Evolutionary conservation across 23 red algal species (phyloP).

Genomic region (Gracilariopsis chorda): DNA sequence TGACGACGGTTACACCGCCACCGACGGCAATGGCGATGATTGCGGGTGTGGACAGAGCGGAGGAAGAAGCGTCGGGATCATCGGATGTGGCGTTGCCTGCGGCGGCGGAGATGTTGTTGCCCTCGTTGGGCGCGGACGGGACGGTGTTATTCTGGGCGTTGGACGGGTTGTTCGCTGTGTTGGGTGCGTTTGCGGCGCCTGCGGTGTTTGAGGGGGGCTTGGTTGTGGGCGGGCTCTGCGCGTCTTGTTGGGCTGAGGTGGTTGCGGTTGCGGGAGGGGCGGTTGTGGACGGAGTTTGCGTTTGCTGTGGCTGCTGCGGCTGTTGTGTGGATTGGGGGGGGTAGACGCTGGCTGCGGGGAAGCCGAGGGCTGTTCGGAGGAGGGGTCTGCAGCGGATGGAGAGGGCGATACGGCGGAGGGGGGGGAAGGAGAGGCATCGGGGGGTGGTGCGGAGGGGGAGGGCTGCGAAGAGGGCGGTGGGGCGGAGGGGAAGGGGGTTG

Average conservation of each 20-base stretch:
- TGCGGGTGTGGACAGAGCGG: constrained; percentile 36
- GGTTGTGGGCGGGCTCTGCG: too few species aligned
- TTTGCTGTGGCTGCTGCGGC: background rate
- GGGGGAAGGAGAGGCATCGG: background rate
- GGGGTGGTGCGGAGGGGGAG: background rate
- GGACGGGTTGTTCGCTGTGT: background rate
- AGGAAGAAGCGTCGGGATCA: background rate
- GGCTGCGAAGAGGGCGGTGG: background rate
- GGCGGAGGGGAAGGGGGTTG: background rate
- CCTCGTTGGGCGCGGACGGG: background rate
- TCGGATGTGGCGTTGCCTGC: background rate
- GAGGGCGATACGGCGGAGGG: background rate
- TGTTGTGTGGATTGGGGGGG: background rate
- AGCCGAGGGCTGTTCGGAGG: background rate
- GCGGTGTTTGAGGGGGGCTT: background rate
- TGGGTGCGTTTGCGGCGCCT: background rate
- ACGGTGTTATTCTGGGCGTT: background rate
- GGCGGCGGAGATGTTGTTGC: background rate
- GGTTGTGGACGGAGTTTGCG: background rate
- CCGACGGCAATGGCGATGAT: constrained; percentile 43
- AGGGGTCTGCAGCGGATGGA: background rate
- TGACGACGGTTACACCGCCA: constrained; percentile 1
- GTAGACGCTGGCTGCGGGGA: background rate
- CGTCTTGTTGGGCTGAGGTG: too few species aligned
- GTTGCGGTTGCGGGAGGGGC: background rate